A percentile compares a stretch with the other conserved stretches of the same genome.
These are phyloP conservation scores for Neonectria coccinea DNA, from an alignment of 2,329 filamentous ascomycete genomes.

Conservation along the genomic window DNA sequence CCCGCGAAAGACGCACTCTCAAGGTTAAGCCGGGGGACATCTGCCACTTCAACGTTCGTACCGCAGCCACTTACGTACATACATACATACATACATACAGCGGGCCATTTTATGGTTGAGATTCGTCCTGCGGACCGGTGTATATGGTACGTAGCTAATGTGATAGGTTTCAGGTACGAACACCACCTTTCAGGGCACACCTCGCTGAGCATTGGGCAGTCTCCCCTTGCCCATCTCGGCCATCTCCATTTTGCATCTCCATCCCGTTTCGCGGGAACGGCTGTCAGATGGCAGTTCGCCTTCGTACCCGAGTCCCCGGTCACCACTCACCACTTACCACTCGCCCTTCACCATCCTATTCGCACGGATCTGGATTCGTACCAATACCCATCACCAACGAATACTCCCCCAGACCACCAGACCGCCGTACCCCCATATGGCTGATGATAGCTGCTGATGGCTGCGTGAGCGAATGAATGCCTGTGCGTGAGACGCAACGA, in stretches of 20 bases:
- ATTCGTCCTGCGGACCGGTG: neutral
- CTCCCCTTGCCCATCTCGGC: neutral
- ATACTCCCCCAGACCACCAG: neutral
- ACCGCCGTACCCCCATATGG: neutral
- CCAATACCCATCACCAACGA: neutral
- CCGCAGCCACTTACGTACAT: too few relatives aligned
- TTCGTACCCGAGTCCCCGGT: constrained; percentile 14
- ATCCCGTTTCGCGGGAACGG: neutral
- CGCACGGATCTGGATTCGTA: neutral
- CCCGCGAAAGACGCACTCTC: neutral
- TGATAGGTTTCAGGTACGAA: constrained; percentile 8
- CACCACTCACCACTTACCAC: neutral
- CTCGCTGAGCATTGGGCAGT: neutral
- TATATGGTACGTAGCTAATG: neutral
- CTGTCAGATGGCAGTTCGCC: constrained; percentile 17
- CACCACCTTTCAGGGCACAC: neutral
- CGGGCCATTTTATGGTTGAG: too few relatives aligned
- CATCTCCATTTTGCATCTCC: constrained; percentile 16
- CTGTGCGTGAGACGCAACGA: constrained; percentile 6
- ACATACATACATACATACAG: too few relatives aligned
- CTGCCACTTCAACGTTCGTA: too few relatives aligned
- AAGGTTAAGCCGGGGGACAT: neutral
- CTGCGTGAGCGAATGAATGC: neutral
- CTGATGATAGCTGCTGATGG: constrained; percentile 15
- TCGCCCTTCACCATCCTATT: neutral